phyloP scores from a whole-genome alignment of 2,329 filamentous ascomycete species.

The Fusarium devonianum region DNA sequence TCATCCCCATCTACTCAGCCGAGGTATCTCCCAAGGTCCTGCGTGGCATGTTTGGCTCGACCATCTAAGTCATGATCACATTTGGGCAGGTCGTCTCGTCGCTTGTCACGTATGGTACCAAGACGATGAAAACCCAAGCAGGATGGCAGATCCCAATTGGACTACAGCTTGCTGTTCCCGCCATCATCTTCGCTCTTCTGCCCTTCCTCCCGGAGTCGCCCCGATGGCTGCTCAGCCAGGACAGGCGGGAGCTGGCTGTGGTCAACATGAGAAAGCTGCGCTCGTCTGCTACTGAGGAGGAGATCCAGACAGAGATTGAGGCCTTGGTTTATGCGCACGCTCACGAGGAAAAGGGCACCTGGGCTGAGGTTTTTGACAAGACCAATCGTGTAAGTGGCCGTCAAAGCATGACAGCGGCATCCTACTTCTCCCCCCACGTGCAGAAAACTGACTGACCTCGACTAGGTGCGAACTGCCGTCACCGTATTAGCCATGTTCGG shows the following conservation, averaged over 20 bases:
- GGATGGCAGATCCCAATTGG: slow-evolving; percentile 56
- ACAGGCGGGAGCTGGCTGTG: too few relatives aligned
- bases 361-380: slow-evolving; percentile 14
- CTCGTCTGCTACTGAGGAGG: too few relatives aligned
- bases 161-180: slow-evolving; percentile 52
- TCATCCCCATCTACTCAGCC: slow-evolving; percentile 44
- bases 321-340: too few relatives aligned
- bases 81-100: slow-evolving; percentile 40
- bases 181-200: slow-evolving; percentile 46
- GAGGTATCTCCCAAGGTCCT: slow-evolving; percentile 39
- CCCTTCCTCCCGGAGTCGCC: slow-evolving; percentile 54
- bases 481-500: slow-evolving; percentile 43
- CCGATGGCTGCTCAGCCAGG: too few relatives aligned
- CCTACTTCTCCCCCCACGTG: too few relatives aligned
- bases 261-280: too few relatives aligned
- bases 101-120: slow-evolving; percentile 40
- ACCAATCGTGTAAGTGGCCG: too few relatives aligned
- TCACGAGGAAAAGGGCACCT: slow-evolving; percentile 7
- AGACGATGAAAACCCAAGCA: slow-evolving; percentile 24
- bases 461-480: slow-evolving; percentile 28
- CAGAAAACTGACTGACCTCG: too few relatives aligned
- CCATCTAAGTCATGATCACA: slow-evolving; percentile 42
- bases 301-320: slow-evolving; percentile 37
- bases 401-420: too few relatives aligned
- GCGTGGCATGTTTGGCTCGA: slow-evolving; percentile 42